Base-by-base conservation (phyloP, 2,329 filamentous ascomycete genomes). In the Talaromyces verruculosus region DNA sequence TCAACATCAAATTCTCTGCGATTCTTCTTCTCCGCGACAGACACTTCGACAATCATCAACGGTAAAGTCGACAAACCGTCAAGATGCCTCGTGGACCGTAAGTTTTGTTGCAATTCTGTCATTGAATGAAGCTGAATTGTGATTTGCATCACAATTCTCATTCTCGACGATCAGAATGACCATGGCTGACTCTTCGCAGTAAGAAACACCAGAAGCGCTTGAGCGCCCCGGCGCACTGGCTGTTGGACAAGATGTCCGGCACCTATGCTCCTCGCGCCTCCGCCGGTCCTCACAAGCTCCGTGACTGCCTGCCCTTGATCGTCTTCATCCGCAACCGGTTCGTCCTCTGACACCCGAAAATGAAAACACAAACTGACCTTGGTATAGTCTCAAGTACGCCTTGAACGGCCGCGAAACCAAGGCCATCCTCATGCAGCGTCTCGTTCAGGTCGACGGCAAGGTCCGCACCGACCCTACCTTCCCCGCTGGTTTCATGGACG, bases 121-220 rank as follows among this genome's bases (percentile, higher is more conserved):
- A 30, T 61, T 19, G 22, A 53, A 6, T 51, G n/a, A 2, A 33
- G 19, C 2, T 25, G 2, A 11, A 39, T 37, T 57, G 33, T 33
- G 30, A 19, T 55, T 13, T 28, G n/a, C n/a, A 17, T 15, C 8
- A 13, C 51, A 22, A 35, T 35, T 55, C 22, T 22, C 6, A 35
- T 3, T 55, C n/a, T 30, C n/a, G 10, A n/a, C 49, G 4, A 53
- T 10, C 0, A 22, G 15, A 53, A 51, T 47, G 47, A 62, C 47
- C 17, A 64, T 61, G 67, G 59, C 69, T 67, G 66, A 69, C 67
- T 33, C 39, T 41, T 25, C 73, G 79, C 80, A 93, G 91, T 85
- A 96, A 95, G 89, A 97, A 97, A 91, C 95, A 99, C 87, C 94
- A 98, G 86, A 98, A 99, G 93, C 93, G 95, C 88, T 89, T 98